Evolutionary conservation across 176 grass and related monocot genomes (phyloP), one percentile per base, ranked within the genome.

Genomic region (Eleusine indica): DNA sequence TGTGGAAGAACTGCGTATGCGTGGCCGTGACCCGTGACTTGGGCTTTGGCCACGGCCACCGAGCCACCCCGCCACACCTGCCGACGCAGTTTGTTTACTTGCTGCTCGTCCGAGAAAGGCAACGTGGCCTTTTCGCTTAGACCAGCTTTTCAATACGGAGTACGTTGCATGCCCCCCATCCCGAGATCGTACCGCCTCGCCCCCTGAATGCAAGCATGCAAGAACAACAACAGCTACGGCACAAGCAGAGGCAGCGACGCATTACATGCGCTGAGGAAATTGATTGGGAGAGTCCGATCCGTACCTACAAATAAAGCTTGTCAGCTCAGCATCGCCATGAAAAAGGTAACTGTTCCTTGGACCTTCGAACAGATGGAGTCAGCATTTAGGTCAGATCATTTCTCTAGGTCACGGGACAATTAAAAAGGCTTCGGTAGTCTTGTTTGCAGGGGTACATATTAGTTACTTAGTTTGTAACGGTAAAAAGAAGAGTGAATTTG

Each of bases 151-250:
- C 17, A 68, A 80, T 17, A 72, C 51, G 18, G 48, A 35, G 32
- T 25, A 74, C 80, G 74, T 89, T 77, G 83, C 83, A 85, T 82
- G 78, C 67, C 73, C 4, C 71, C 77, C 77, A 71, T 81, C 66
- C 77, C 82, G 71, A 81, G 65, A 61, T 47, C 18, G 18, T 52
- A 60, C 28, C 7, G 30, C 29, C 49, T 10, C 9, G 16, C 9
- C 49, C 17, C 57, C 40, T 4, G 22, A 40, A 25, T 75, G 87
- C 82, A 86, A 38, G 18, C 78, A 86, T 82, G 83, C 88, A 90
- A 39, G 66, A 86, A 29, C 78, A 90, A 60, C 83, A 78, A 73
- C 68, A 77, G 88, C 78, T 67, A 77, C 56, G 44, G 48, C 87
- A 77, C 83, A 86, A 78, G 47, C 43, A 66, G 78, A 86, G 79